phyloP scores from a whole-genome alignment of 371 early-diverging fungal genomes.

The Zopfochytrium polystomum region DNA sequence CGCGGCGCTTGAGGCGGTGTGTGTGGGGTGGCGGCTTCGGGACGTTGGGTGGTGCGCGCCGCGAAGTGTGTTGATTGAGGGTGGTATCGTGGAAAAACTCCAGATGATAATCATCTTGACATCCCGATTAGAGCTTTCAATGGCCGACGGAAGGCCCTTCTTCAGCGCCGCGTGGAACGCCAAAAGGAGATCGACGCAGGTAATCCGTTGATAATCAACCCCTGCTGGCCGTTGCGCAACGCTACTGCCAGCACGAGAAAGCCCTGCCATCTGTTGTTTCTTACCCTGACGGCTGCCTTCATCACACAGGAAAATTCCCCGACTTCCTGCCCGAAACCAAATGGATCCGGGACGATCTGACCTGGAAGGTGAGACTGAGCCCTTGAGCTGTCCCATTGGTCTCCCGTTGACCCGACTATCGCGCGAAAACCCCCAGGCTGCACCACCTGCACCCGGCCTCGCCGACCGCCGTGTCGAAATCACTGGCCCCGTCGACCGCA shows the following conservation, averaged over 20 bases:
- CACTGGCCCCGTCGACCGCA: constrained; percentile 95
- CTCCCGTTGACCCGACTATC: constrained; percentile 2
- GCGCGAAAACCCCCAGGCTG: constrained; percentile 51
- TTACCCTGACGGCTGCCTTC: no score
- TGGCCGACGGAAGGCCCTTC: constrained; percentile 72
- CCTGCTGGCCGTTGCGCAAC: no score
- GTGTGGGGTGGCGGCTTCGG: no score
- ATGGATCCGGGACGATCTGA: constrained; percentile 78
- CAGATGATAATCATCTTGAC: background rate
- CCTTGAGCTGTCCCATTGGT: background rate
- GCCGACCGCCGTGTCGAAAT: constrained; percentile 93
- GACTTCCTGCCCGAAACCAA: constrained; percentile 91
- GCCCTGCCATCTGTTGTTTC: no score
- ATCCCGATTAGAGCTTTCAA: constrained; percentile 63
- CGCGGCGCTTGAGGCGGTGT: no score
- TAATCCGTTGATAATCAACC: no score
- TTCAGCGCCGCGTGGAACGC: constrained; percentile 69
- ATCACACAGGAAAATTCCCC: no score
- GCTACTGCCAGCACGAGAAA: no score
- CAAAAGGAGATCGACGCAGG: constrained; percentile 79
- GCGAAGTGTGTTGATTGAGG: background rate
- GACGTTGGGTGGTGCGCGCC: background rate
- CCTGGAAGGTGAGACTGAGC: constrained; percentile 60
- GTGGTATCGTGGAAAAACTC: background rate
- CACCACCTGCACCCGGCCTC: constrained; percentile 86